A percentile compares a stretch with the other conserved stretches of the same genome.
Conservation (phyloP, 148 eudicot species). For the Dysphania ambrosioides region DNA sequence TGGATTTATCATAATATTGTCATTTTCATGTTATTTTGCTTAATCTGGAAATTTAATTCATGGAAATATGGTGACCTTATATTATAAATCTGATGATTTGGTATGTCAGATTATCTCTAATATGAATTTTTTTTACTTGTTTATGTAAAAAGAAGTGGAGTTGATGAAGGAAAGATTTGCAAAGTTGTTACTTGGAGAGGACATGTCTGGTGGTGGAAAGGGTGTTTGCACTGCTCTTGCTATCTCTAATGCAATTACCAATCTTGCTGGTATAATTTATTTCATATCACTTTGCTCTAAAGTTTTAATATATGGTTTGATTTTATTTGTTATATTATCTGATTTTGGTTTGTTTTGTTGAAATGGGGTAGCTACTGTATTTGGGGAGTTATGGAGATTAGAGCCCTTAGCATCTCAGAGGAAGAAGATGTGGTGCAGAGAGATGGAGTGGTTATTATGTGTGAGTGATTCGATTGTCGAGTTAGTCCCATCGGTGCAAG, state of each 20-base stretch:
- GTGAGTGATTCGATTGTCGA: conserved; percentile 95
- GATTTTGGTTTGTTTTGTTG: neutral
- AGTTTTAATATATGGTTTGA: neutral
- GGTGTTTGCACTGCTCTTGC: conserved; percentile 97
- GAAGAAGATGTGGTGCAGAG: conserved; percentile 91
- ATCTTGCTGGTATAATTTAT: conserved; percentile 69
- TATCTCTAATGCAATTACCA: conserved; percentile 91
- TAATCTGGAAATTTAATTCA: neutral
- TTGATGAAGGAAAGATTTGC: conserved; percentile 99
- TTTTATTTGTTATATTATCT: conserved; percentile 5
- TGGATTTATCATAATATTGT: neutral
- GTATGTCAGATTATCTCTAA: neutral
- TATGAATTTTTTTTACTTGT: no score
- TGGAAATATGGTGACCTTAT: neutral
- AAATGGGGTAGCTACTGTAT: conserved; percentile 63
- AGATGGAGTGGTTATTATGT: conserved; percentile 89
- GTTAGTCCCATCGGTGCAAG: conserved; percentile 77
- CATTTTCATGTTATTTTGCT: neutral
- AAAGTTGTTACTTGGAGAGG: conserved; percentile 90
- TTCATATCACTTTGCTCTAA: neutral
- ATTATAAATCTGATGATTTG: neutral
- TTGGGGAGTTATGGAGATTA: conserved; percentile 89
- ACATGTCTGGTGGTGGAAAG: conserved; percentile 99
- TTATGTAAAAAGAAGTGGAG: conserved; percentile 51
- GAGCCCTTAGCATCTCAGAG: conserved; percentile 77